Evolutionary conservation across 805 yeast species (phyloP), one percentile per base, ranked within the genome.

Genomic region (Nakazawaea ishiwadae): DNA sequence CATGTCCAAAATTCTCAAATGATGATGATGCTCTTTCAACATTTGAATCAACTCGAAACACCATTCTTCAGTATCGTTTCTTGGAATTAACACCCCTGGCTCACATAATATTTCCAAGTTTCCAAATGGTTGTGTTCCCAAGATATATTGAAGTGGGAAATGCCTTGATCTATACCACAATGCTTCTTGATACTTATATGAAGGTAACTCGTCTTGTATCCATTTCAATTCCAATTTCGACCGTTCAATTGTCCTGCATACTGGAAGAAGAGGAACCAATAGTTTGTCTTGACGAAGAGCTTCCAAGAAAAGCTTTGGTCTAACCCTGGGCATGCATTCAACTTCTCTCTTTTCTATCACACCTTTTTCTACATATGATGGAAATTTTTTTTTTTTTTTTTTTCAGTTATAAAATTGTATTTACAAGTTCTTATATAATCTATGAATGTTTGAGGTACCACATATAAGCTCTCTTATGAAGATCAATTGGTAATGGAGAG

Each of bases 51-150:
- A 55, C 41, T 68, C 69, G 21, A 63, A 27, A 8, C 74, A 66
- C 97, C 97, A 91, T 53, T 88, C 96, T 57, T 91, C 98, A 0
- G 99, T 91, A 56, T 91, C 99, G 84, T 91, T 81, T 37, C 99
- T 63, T 0, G 99, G 98, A 20, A 91, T 90, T 45, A 91, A 63
- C 2, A 88, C 97, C 0, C 79, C 79, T 1, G 64, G 65, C 21
- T 59, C 52, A 52, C 96, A 86, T 19, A 52, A 43, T 4, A 91
- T 70, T 10, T 74, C 76, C 37, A 91, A 55, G 2, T 58, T 53
- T 0, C 93, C 95, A 65, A 91, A 91, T 1, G 98, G 98, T 60
- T 90, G 97, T 0, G 78, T 62, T 0, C 93, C 89, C 8, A 91
- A 63, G 9, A 91, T 75, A 58, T 91, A 90, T 58, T 91, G 98